These are phyloP conservation scores for Coprinopsis strossmayeri DNA, from an alignment of 768 basidiomycete genomes.

Conservation along the genomic window DNA sequence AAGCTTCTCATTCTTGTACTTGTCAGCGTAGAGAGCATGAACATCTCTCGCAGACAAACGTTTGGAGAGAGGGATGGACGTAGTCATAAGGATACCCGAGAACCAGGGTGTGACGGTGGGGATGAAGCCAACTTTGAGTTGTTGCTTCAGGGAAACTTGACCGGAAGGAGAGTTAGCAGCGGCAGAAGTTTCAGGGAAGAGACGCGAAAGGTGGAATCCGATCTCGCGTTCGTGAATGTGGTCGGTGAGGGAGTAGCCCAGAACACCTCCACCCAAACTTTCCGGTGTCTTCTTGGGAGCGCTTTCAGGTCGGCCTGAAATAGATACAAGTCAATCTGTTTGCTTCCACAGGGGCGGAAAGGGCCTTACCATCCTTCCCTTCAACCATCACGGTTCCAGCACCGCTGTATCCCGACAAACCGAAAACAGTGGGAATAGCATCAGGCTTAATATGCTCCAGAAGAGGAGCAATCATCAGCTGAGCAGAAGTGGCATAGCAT, in stretches of 20 bases:
- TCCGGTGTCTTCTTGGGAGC: constrained; percentile 79
- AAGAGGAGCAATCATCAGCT: constrained; percentile 88
- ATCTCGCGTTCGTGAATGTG: constrained; percentile 99
- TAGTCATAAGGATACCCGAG: constrained; percentile 87
- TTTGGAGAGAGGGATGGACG: constrained; percentile 72
- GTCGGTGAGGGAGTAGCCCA: constrained; percentile 88
- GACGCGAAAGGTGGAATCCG: constrained; percentile 67
- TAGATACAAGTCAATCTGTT: no score
- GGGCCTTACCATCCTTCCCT: constrained; percentile 50
- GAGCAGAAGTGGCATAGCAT: constrained; percentile 92
- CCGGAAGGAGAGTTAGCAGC: neutral
- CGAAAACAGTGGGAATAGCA: constrained; percentile 80
- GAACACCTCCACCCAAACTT: constrained; percentile 66
- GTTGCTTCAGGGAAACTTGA: constrained; percentile 4
- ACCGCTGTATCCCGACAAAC: constrained; percentile 91
- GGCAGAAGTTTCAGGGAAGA: constrained; percentile 32
- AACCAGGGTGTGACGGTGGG: constrained; percentile 93
- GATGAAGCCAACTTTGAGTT: constrained; percentile 70
- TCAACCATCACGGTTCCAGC: constrained; percentile 80
- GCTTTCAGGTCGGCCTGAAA: constrained; percentile 40
- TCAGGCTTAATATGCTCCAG: constrained; percentile 47
- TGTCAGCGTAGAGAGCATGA: constrained; percentile 63
- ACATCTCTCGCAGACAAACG: constrained; percentile 69
- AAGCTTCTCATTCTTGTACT: constrained; percentile 71
- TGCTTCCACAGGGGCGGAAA: no score